Evolutionary conservation across 352 stramenopile genomes (phyloP), one percentile per base, ranked within the genome.

Genomic region (Globisporangium okanoganense): DNA sequence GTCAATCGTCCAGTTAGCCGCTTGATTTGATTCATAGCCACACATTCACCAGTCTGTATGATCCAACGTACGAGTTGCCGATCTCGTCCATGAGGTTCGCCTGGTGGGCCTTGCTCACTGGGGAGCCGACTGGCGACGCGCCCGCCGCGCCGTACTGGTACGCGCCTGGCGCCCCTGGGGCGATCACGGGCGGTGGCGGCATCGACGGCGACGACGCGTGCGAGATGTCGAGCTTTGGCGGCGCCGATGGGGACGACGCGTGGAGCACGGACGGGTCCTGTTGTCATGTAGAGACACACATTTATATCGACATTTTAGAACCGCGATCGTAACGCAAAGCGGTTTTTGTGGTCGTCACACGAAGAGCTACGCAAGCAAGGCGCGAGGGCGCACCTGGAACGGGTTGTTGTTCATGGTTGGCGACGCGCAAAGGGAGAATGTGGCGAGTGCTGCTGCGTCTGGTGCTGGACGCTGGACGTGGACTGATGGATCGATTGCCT

Each of bases 1-100:
- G 6, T 33, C 29, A 51, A 22, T 40, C 22, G 25, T 22, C 48
- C 20, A 38, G 49, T 56, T n/a, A 29, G 49, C n/a, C 22, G 3
- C 27, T 10, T 43, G n/a, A 27, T 9, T 18, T 55, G 27, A 54
- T 20, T n/a, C 6, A 31, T 18, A 41, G 4, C 8, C 22, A 44
- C 20, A 5, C 29, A 14, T 16, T 45, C 13, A n/a, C 29, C 24
- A 13, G 10, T 33, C 29, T 24, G 2, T 8, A 31, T 51, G 18
- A 50, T 20, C 5, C 2, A 29, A 50, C 73, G 52, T 74, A 82
- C 67, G 81, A 86, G 31, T 67, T 66, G 56, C 84, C 79, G 43
- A 95, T 87, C 62, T 93, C 83, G 58, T 95, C 82, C 82, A 95
- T 95, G 43, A 95, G 78, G 62, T 93, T 94, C 20, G 63, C 48